Evolutionary conservation across 2,329 filamentous ascomycete genomes (phyloP).

Genomic region (Furcasterigmium furcatum): DNA sequence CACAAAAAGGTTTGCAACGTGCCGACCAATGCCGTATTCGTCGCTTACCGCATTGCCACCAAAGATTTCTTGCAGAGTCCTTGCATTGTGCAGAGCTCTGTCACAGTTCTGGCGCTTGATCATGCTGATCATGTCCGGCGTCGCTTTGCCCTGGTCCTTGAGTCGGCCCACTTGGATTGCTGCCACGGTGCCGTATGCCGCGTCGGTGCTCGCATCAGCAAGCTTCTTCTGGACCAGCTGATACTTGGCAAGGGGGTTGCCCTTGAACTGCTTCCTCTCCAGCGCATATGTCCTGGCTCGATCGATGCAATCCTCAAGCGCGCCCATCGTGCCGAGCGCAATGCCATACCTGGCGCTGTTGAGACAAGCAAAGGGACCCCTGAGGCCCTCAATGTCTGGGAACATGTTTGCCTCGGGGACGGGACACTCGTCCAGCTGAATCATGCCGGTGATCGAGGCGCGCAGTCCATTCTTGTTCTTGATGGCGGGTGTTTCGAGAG

Average conservation of each 20-base stretch:
- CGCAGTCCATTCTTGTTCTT: conserved; percentile 94
- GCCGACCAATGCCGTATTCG: conserved; percentile 91
- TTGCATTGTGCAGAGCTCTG: conserved; percentile 73
- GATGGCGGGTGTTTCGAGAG: conserved; percentile 85
- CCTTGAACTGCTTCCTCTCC: conserved; percentile 93
- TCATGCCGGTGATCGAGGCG: conserved; percentile 96
- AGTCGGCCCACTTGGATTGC: conserved; percentile 87
- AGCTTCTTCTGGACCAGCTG: conserved; percentile 98
- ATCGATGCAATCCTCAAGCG: conserved; percentile 85
- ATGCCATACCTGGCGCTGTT: conserved; percentile 95
- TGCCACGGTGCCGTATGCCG: conserved; percentile 85
- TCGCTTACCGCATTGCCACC: conserved; percentile 98
- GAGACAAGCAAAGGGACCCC: conserved; percentile 87
- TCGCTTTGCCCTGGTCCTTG: conserved; percentile 84
- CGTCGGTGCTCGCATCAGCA: conserved; percentile 87
- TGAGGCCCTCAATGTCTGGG: conserved; percentile 80
- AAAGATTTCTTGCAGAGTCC: conserved; percentile 89
- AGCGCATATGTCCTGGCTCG: conserved; percentile 83
- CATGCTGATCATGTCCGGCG: conserved; percentile 95
- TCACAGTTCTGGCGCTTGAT: conserved; percentile 98
- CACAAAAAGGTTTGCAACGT: conserved; percentile 94
- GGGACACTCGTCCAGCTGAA: conserved; percentile 87
- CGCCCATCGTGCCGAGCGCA: conserved; percentile 88
- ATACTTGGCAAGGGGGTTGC: conserved; percentile 91
- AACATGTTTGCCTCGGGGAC: conserved; percentile 93